Percentiles rank a stretch among this genome's conserved stretches.
Conservation (phyloP, 139 green algal species). For the Deuterostichococcus epilithicus region DNA sequence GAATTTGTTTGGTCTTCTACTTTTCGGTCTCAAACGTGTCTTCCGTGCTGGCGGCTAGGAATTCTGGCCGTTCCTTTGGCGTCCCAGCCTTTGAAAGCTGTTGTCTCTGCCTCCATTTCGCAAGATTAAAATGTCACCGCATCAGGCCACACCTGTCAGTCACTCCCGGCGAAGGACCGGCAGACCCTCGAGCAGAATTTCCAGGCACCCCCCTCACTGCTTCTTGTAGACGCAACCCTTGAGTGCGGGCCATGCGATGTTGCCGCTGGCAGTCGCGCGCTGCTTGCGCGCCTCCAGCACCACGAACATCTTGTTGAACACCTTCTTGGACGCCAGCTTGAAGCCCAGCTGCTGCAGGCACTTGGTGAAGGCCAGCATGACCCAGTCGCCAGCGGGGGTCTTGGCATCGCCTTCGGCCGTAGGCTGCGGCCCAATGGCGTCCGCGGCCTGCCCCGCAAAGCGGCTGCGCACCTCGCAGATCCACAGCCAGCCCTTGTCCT, state of each 20-base stretch:
- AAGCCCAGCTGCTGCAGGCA: conserved; percentile 62
- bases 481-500: conserved; percentile 73
- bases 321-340: conserved; percentile 42
- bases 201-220: conserved; percentile 37
- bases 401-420: neutral
- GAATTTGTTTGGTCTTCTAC: no score
- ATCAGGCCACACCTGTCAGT: no score
- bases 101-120: no score
- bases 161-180: no score
- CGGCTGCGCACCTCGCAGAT: conserved; percentile 89
- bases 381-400: neutral
- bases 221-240: conserved; percentile 82
- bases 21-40: no score
- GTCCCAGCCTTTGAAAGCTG: no score
- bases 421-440: neutral
- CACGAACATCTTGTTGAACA: conserved; percentile 77
- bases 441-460: conserved; percentile 28
- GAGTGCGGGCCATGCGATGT: conserved; percentile 61
- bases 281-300: conserved; percentile 54
- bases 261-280: neutral
- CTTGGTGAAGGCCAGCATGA: conserved; percentile 39
- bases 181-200: neutral
- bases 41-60: no score
- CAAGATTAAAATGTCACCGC: no score
- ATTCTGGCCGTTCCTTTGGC: no score